These are phyloP conservation scores for Tylopilus felleus DNA, from an alignment of 768 basidiomycete genomes.

Conservation along the genomic window DNA sequence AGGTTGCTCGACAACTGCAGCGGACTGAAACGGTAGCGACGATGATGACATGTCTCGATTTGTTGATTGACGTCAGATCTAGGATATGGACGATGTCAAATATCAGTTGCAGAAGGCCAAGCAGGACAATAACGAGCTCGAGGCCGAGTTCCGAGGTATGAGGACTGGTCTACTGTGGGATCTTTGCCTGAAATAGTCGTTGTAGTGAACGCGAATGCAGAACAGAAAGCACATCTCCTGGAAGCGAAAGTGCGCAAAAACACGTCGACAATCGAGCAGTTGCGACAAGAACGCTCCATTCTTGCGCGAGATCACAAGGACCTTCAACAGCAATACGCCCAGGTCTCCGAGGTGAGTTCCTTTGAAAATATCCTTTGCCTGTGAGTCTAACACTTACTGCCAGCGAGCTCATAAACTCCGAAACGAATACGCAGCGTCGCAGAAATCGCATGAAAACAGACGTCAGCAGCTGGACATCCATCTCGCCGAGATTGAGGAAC, in stretches of 20 bases:
- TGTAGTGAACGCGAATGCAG: constrained; percentile 60
- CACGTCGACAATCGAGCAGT: constrained; percentile 61
- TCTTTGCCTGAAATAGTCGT: not conserved
- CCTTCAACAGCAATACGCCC: constrained; percentile 63
- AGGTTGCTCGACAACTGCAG: constrained; percentile 59
- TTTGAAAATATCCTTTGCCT: not conserved
- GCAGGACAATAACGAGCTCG: constrained; percentile 69
- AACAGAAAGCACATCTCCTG: constrained; percentile 70
- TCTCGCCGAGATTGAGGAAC: constrained; percentile 69
- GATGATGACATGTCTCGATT: not conserved
- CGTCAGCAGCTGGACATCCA: constrained; percentile 73
- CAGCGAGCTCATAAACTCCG: constrained; percentile 63
- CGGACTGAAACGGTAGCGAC: constrained; percentile 64
- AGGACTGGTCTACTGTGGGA: not conserved
- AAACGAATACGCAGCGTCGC: constrained; percentile 56
- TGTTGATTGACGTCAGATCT: constrained; percentile 3
- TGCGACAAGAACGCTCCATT: constrained; percentile 73
- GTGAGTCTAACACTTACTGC: too few relatives aligned
- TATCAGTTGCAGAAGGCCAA: constrained; percentile 65
- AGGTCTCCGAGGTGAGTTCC: constrained; percentile 60
- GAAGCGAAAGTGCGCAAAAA: constrained; percentile 70
- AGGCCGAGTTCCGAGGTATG: constrained; percentile 69
- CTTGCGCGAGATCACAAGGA: constrained; percentile 69
- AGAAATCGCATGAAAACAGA: constrained; percentile 65
- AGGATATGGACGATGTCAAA: constrained; percentile 82